Conservation (phyloP, 345 rosid species). For the Linum lewisii region DNA sequence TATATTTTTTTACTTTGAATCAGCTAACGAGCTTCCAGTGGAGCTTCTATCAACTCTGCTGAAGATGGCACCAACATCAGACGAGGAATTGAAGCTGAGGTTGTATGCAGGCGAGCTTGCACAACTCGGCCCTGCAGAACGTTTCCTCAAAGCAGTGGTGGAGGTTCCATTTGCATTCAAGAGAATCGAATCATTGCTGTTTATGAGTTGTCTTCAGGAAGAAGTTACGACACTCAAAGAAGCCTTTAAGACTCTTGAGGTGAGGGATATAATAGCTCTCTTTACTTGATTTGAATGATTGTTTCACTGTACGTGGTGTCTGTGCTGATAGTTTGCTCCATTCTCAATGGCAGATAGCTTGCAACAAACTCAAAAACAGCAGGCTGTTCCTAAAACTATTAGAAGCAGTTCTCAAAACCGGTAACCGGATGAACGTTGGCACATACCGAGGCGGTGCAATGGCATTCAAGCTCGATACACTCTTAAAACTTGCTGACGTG, state of each 20-base stretch:
- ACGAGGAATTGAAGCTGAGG: slow-evolving; percentile 24
- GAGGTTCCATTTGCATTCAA: slow-evolving; percentile 25
- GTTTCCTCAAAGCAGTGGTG: slow-evolving; percentile 21
- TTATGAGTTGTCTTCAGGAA: slow-evolving; percentile 17
- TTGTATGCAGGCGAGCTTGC: slow-evolving; percentile 11
- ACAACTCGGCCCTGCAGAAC: slow-evolving; percentile 22
- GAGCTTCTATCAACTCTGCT: slow-evolving; percentile 22
- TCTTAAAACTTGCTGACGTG: slow-evolving; percentile 24
- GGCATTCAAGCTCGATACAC: slow-evolving; percentile 55
- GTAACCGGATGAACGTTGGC: slow-evolving; percentile 14
- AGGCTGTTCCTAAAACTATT: slow-evolving; percentile 10
- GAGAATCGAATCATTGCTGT: slow-evolving; percentile 19
- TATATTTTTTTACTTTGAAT: not conserved
- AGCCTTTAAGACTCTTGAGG: slow-evolving; percentile 22
- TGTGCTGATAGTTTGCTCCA: not conserved
- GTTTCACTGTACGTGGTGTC: no score
- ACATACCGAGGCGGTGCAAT: slow-evolving; percentile 11
- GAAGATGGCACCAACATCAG: slow-evolving; percentile 24
- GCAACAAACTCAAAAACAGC: slow-evolving; percentile 7
- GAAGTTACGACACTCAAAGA: slow-evolving; percentile 18
- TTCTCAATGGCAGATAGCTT: slow-evolving; percentile 10
- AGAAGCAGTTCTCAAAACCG: slow-evolving; percentile 15
- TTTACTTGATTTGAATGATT: no score
- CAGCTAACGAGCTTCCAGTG: slow-evolving; percentile 21
- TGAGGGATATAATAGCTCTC: not conserved